Evolutionary conservation across 2,329 filamentous ascomycete species (phyloP).

Genomic region (Neoarthrinium moseri): DNA sequence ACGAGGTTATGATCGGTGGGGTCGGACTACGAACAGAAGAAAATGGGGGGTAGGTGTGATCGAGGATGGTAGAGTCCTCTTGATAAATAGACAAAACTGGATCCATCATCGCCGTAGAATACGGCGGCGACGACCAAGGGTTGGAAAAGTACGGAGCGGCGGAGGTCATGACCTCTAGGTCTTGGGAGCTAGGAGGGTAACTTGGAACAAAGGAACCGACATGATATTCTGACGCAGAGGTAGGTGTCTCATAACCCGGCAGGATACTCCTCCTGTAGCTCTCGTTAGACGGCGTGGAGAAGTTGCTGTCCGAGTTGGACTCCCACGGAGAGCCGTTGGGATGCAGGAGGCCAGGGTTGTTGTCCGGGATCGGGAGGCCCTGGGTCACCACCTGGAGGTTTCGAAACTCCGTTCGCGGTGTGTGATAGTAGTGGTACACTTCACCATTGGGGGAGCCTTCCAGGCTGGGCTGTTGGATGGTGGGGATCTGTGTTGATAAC

Average conservation of each 20-base stretch:
- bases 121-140: slow-evolving; percentile 23
- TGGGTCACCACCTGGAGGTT: slow-evolving; percentile 26
- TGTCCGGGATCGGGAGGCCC: slow-evolving; percentile 27
- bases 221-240: slow-evolving; percentile 18
- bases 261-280: slow-evolving; percentile 15
- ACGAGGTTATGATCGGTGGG: slow-evolving; percentile 40
- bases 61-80: slow-evolving; percentile 28
- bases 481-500: slow-evolving; percentile 18
- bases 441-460: slow-evolving; percentile 19
- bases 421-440: slow-evolving; percentile 19
- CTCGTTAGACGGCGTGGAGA: slow-evolving; percentile 44
- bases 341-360: slow-evolving; percentile 25
- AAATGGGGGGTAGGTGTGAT: slow-evolving; percentile 34
- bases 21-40: slow-evolving; percentile 49
- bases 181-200: slow-evolving; percentile 14
- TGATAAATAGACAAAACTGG: slow-evolving; percentile 36
- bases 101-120: slow-evolving; percentile 26
- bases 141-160: slow-evolving; percentile 24
- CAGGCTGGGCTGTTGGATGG: slow-evolving; percentile 23
- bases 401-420: slow-evolving; percentile 27
- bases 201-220: slow-evolving; percentile 9
- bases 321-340: slow-evolving; percentile 39
- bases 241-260: slow-evolving; percentile 21
- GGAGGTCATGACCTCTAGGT: slow-evolving; percentile 25
- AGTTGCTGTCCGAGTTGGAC: slow-evolving; percentile 47